These are phyloP conservation scores for Setaria viridis DNA, from an alignment of 202 grass and related monocot genomes.

Conservation along the genomic window DNA sequence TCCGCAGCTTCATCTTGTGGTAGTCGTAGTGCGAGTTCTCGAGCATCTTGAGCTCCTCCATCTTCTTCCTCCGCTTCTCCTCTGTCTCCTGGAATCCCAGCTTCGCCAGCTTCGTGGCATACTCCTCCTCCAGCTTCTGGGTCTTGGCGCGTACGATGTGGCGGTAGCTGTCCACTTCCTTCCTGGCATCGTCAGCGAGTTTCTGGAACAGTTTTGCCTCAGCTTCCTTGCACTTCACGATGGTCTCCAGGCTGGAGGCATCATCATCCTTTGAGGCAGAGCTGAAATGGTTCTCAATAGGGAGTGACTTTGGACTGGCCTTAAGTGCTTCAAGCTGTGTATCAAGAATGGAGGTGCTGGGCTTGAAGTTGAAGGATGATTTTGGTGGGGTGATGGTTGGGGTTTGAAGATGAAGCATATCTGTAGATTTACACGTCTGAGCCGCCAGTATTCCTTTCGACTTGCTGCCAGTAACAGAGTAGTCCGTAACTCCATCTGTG, in stretches of 20 bases:
- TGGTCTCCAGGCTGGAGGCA: slow-evolving; percentile 83
- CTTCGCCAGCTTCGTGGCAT: slow-evolving; percentile 57
- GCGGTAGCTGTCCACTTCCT: slow-evolving; percentile 81
- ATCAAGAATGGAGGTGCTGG: slow-evolving; percentile 63
- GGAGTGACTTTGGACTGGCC: slow-evolving; percentile 62
- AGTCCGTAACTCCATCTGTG: slow-evolving; percentile 95
- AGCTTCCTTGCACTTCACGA: slow-evolving; percentile 98
- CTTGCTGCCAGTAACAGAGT: slow-evolving; percentile 95
- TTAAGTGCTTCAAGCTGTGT: slow-evolving; percentile 67
- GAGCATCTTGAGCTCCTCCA: slow-evolving; percentile 89
- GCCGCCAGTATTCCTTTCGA: slow-evolving; percentile 75
- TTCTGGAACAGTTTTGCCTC: slow-evolving; percentile 95
- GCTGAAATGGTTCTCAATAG: slow-evolving; percentile 69
- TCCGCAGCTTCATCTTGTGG: slow-evolving; percentile 97
- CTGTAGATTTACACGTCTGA: slow-evolving; percentile 67
- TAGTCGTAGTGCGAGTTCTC: slow-evolving; percentile 93
- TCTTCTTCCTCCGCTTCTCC: slow-evolving; percentile 88
- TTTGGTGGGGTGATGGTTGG: slow-evolving; percentile 61
- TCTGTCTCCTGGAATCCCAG: slow-evolving; percentile 78
- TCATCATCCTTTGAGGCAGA: slow-evolving; percentile 73
- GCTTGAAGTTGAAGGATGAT: slow-evolving; percentile 75
- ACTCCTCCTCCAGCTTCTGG: slow-evolving; percentile 95
- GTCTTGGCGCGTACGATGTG: slow-evolving; percentile 70
- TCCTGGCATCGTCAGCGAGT: slow-evolving; percentile 80
- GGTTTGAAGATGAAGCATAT: slow-evolving; percentile 62